Evolutionary conservation across 2,329 filamentous ascomycete species (phyloP), one percentile per base, ranked within the genome.

Genomic region (Ophiocordyceps sinensis): DNA sequence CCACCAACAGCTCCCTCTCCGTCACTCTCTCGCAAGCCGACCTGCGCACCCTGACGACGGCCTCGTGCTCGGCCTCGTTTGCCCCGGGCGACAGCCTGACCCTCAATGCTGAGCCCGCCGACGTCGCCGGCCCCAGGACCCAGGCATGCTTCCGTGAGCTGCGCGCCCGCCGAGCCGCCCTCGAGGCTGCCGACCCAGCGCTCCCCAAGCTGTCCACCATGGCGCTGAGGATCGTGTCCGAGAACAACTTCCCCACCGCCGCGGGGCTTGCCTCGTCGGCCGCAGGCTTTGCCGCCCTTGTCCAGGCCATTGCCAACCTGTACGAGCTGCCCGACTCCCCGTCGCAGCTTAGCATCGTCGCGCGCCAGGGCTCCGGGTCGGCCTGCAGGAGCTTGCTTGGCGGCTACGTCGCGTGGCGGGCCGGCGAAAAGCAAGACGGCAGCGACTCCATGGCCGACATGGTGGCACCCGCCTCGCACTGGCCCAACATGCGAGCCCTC

Each of bases 171-270:
- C 83, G 91, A 46, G 71, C 77, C 40, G 69, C 76, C 21, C 71
- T 96, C 54, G 91, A 98, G 63, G 67, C 70, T 30, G 63, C 71
- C 45, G 70, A 94, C 58, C 52, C 78, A 0, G 78, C 77, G 19
- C 73, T 94, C n/a, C 86, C 89, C 36, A 85, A 84, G 61, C 77
- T 98, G 43, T 84, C 86, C 11, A 59, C 70, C 40, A 70, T 83
- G 54, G 78, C 84, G 29, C 77, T 98, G 46, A 83, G 81, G 52
- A 81, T 98, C 49, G 87, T 95, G 43, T 91, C 85, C 43, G 84
- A 91, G 68, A 98, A 98, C 74, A 98, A 98, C 73, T 98, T 98
- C 73, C 91, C 91, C 47, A 98, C 91, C 3, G 91, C 91, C 23
- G 91, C 91, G 5, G 91, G 91, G 7, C 78, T 98, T 14, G 79